Evolutionary conservation across 1,284 basidiomycete genomes (phyloP), one percentile per base, ranked within the genome.

Genomic region (Rhodofomes roseus): DNA sequence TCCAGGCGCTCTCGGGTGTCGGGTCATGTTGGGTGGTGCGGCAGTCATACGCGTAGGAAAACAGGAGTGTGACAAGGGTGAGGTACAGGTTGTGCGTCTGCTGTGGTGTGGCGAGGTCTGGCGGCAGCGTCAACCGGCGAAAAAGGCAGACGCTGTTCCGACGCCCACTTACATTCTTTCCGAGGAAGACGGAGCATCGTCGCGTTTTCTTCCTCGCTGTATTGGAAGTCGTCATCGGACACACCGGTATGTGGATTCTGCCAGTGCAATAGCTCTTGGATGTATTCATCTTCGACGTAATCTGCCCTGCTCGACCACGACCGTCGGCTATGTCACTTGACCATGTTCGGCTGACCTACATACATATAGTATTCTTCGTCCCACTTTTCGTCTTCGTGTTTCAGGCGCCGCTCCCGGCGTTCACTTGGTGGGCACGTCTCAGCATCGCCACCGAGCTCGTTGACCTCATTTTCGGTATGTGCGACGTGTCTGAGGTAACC

Each of bases 1-100:
- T 93, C 90, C 90, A 93, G 22, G 89, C 86, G 68, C 91, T 93
- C 72, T 93, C 91, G 14, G 90, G 81, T 2, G 88, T 92, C 23
- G 90, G 83, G 63, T 93, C 91, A 54, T 79, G 77, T 63, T 88
- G 83, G 0, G 86, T 90, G 7, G 86, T 90, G 44, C 90, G 84
- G 53, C 81, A 79, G 63, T 93, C 91, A 70, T 93, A 93, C 8
- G 83, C 81, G 66, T 87, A 86, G 11, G 89, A 80, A 72, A 92
- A 92, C 25, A 93, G 79, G 18, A 93, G 67, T 1, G 85, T 83
- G 57, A 87, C 67, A 31, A 93, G 77, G 0, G 85, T 86, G 55
- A 90, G 75, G 69, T 92, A 89, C 29, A 92, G 77, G 50, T 76
- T 70, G 60, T 80, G 82, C 22, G 79, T 83, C 69, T 92, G 84